These are phyloP conservation scores for Cynanchum wilfordii DNA, from an alignment of 257 asterid genomes.

Conservation along the genomic window DNA sequence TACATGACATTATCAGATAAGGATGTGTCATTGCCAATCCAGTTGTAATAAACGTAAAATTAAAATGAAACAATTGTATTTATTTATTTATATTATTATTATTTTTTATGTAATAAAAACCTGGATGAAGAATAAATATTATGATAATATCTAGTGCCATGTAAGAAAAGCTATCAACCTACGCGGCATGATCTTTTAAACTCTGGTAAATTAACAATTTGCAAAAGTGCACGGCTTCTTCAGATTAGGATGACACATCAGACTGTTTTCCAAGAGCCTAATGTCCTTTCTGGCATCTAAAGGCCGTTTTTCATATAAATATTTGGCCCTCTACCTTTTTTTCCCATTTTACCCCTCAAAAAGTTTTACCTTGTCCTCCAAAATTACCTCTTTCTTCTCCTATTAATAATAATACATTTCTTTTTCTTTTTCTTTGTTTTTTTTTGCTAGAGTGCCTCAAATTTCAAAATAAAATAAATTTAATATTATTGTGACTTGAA, in stretches of 20 bases:
- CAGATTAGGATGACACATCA: slow-evolving; percentile 19
- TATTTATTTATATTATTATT: background rate
- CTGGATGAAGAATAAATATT: background rate
- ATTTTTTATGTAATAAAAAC: background rate
- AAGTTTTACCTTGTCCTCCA: background rate
- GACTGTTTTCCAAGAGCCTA: slow-evolving; percentile 6
- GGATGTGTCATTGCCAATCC: too few relatives aligned
- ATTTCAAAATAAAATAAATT: too few relatives aligned
- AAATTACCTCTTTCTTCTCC: too few relatives aligned
- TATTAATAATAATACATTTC: too few relatives aligned
- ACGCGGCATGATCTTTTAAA: background rate
- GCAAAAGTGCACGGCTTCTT: background rate
- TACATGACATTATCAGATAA: too few relatives aligned
- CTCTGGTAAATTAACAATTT: background rate
- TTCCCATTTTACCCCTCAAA: slow-evolving; percentile 8
- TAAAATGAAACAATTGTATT: background rate
- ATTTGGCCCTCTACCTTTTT: background rate
- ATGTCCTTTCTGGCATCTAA: slow-evolving; percentile 12
- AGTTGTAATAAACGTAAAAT: too few relatives aligned
- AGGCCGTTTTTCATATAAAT: slow-evolving; percentile 16
- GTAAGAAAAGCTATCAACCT: background rate
- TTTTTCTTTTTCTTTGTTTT: too few relatives aligned
- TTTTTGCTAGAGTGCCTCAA: too few relatives aligned
- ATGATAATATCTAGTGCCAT: background rate
- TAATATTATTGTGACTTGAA: too few relatives aligned